Evolutionary conservation across 257 asterid genomes (phyloP), one percentile per base, ranked within the genome.

Genomic region (Linaria vulgaris): DNA sequence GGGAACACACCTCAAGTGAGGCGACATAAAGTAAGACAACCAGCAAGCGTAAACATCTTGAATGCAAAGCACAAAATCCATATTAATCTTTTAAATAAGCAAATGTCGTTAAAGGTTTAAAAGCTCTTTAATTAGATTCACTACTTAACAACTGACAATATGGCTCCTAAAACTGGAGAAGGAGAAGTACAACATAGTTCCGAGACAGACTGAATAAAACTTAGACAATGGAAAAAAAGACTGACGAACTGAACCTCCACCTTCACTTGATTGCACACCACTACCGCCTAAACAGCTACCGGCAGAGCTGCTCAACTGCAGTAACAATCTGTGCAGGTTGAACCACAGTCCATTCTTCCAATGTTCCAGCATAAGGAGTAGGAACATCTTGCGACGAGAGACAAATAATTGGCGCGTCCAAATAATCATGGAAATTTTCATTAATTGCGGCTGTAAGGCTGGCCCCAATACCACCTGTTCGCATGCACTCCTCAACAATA

Each of bases 381-480:
- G 95, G 96, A 65, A 86, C 96, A 24, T 88, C 96, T 79, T 88
- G 96, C 9, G 95, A 88, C 0, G 94, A 86, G 54, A 88, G 65
- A 59, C 95, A 88, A 50, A 86, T 74, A 24, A 88, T 82, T 3
- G 96, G 88, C 5, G 96, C 82, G 66, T 88, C 95, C 67, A 88
- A 74, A 75, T 88, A 84, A 63, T 88, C 95, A 22, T 86, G 83
- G 63, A 88, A 88, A 59, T 86, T 76, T 39, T 86, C 90, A 8
- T 82, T 86, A 22, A 86, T 84, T 0, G 96, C 82, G 0, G 95
- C 90, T 0, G 94, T 88, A 73, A 88, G 78, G 61, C 90, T 86
- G 6, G 95, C 96, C 27, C 95, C 96, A 44, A 86, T 88, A 13
- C 96, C 96, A 27, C 96, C 95, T 0, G 96, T 88, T n/a, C 96